Base-by-base conservation (phyloP, 192 early-diverging fungal species). In the Linnemannia elongata region DNA sequence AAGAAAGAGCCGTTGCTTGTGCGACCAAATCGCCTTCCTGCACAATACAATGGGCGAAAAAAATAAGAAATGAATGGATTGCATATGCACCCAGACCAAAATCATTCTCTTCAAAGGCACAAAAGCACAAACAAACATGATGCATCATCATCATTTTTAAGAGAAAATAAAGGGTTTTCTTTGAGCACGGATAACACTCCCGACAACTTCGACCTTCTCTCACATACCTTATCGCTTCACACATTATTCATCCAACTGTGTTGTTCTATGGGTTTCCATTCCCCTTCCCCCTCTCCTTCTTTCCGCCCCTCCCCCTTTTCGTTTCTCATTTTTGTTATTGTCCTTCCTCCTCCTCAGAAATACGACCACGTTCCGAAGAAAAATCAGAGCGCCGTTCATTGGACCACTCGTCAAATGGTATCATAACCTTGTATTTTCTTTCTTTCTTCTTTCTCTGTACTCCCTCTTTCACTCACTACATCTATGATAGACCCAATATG, bases 301-400 rank as follows among this genome's bases (percentile, higher is more conserved):
- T n/a, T n/a, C n/a, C n/a, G n/a, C n/a, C n/a, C 36, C 15, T 3
- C 10, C 33, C 20, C 49, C 63, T 47, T 36, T 69, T 36, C 39
- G 30, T 47, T 39, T 41, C 60, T 55, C 12, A 15, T 45, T 76
- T 33, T 36, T 30, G 33, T 49, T 73, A 4, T 6, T 36, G 2
- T 47, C 39, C 44, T 74, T 6, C 18, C 0, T 47, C 39, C 44
- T 74, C n/a, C n/a, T 7, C 8, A 27, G 15, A n/a, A 33, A 74
- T 22, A 27, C 47, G 33, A 27, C 73, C 73, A 74, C 73, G 73
- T 74, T 74, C 49, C 42, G 54, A 74, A 54, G 49, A 49, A 49
- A 74, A 74, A 52, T 54, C 12, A 35, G 17, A 42, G 24, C 74
- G 12, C 2, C 45, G 18, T 36, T 75, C 74, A 57, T 75, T 75